Evolutionary conservation across 192 early-diverging fungal genomes (phyloP), one percentile per base, ranked within the genome.

Genomic region (Irineochytrium annulatum): DNA sequence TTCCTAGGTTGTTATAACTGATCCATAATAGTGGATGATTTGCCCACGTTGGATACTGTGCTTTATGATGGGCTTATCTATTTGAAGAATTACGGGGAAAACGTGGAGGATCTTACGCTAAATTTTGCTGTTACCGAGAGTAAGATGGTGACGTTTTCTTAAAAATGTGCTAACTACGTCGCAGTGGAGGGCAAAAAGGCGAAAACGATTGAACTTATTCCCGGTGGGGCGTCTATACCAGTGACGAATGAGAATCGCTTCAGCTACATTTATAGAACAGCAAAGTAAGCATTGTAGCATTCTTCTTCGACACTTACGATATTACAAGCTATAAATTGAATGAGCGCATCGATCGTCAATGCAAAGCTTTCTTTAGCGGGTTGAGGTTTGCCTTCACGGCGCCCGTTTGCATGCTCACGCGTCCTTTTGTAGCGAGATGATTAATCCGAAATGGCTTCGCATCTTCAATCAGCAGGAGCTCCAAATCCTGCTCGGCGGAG

Each of bases 401-500:
- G 34, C 13, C 16, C 16, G 14, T 5, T 62, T 33, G 17, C 39
- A 62, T 19, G 14, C 55, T 0, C 0, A 58, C n/a, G 3, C 1
- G 19, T 31, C 27, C 56, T 43, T 14, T 31, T 29, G 6, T 5
- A 62, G 79, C 4, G 78, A 88, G n/a, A 72, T 98, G 43, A 84
- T 98, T 29, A 81, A 89, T n/a, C 80, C 86, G 1, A 77, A 80
- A 59, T 97, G 93, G 94, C 64, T 98, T 31, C 75, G 79, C 34
- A 88, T 98, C 82, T 98, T 98, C 75, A 94, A 92, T 55, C 85
- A 90, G 72, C 80, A 87, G 62, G 95, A 98, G 72, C 75, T 96
- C n/a, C 93, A 93, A 54, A 81, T 89, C 16, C 80, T 98, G 19
- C 57, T 98, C 46, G 89, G 88, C 11, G 96, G 96, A 24, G 78